Base-by-base conservation (phyloP, 148 eudicot species). In the Beta vulgaris region DNA sequence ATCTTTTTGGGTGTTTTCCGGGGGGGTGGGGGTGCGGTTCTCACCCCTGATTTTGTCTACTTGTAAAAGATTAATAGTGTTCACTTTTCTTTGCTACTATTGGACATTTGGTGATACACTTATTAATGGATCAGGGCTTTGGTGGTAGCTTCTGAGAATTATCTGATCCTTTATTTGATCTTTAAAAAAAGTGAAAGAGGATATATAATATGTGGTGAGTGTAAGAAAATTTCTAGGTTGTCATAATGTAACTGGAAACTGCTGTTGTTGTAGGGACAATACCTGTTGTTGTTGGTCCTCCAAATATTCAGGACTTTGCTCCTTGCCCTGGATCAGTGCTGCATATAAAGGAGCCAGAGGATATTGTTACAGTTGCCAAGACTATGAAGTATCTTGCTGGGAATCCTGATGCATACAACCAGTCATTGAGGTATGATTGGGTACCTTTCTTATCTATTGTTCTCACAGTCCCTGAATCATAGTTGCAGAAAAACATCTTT, bases 231-330 rank as follows among this genome's bases (percentile, higher is more conserved):
- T 21, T n/a, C n/a, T n/a, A n/a, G n/a, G n/a, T 37, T 29, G 71
- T 72, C 53, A 64, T 62, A 76, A 69, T 77, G 3, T 71, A 43
- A 77, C 44, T 44, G 16, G 60, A 26, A 69, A 44, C 3, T 46
- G 69, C 44, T 44, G 5, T 57, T 72, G 65, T n/a, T 72, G 69
- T 79, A 94, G 98, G 98, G 69, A 76, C 90, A 64, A 65, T 94
- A 75, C 98, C 98, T 69, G 86, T 94, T 80, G 97, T 94, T 29
- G 88, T 94, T 79, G 98, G 98, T 79, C 90, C 98, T 65, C 97
- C 97, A 74, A 94, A 94, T 81, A 91, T 94, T 75, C 87, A 85
- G 80, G 97, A 94, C 66, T 91, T 94, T 83, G 90, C 97, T 82
- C 98, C 97, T 73, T 82, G 83, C 74, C 88, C 82, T 44, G 86